Evolutionary conservation across 2,329 filamentous ascomycete species (phyloP), one percentile per base, ranked within the genome.

Genomic region (Grosmannia serpens): DNA sequence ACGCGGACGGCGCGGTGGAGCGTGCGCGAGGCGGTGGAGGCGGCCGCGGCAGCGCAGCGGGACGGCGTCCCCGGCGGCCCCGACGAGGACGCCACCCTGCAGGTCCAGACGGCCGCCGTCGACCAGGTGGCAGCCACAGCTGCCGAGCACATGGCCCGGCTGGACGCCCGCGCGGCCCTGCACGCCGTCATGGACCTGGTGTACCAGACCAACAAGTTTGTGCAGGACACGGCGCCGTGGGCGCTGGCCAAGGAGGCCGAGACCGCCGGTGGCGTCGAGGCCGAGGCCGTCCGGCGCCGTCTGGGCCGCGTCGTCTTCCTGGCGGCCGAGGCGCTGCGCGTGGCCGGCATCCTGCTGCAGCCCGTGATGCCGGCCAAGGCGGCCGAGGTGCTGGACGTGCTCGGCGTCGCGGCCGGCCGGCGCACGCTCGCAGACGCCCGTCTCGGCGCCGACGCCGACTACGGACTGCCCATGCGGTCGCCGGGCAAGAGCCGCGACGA

Each of bases 311-410:
- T 81, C 44, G 77, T 99, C 31, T 96, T 83, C 69, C 77, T 87
- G 50, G 77, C 79, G 50, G 81, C 85, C 10, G 94, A 99, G 72
- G 81, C 87, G 5, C 70, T 96, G 53, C 86, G 94, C 44, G 82
- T 96, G 27, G 76, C 79, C 0, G 89, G 86, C 17, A 96, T 99
- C 64, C 75, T 97, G 53, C 75, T 99, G 51, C 91, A 96, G 70
- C 91, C 94, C 1, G 89, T 91, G 67, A 95, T 99, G 80, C 94
- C 94, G 0, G 77, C 75, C 47, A 95, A 95, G 70, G 81, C 89
- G 53, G 72, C 73, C 13, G 74, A 82, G 63, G 71, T 96, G 35
- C 79, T 99, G 0, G 87, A 96, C 68, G 80, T 86, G 66, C 75
- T 99, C 10, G 86, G 88, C 1, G 91, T 99, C 5, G 73, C 75